Evolutionary conservation across 352 stramenopile species (phyloP).

Genomic region (Aphanomyces astaci): DNA sequence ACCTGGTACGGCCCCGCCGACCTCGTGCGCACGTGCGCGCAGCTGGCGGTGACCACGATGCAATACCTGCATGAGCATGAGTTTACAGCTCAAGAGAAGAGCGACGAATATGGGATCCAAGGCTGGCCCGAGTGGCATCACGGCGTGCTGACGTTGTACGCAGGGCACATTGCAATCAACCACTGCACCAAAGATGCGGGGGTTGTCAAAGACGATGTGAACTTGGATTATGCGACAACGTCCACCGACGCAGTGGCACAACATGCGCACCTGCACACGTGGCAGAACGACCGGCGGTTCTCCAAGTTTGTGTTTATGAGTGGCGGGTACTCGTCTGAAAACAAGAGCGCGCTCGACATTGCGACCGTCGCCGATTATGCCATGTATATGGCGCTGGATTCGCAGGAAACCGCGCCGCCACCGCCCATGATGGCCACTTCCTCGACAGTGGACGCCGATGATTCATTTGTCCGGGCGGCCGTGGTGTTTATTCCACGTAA

Average conservation of each 20-base stretch:
- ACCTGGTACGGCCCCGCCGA: slow-evolving; percentile 17
- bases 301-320: slow-evolving; percentile 4
- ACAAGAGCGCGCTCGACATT: background rate
- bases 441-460: background rate
- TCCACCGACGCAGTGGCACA: background rate
- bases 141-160: slow-evolving; percentile 3
- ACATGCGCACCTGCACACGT: slow-evolving; percentile 14
- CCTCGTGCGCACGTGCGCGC: background rate
- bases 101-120: background rate
- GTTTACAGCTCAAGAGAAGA: slow-evolving; percentile 10
- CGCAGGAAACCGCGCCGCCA: no score
- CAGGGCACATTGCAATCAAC: background rate
- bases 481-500: background rate
- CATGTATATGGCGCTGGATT: no score
- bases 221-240: background rate
- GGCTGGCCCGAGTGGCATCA: slow-evolving; percentile 19
- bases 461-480: slow-evolving; percentile 5
- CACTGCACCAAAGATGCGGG: no score
- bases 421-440: no score
- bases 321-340: background rate
- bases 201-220: background rate
- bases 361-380: slow-evolving; percentile 1
- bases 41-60: background rate
- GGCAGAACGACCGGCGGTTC: background rate
- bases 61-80: background rate